phyloP scores from a whole-genome alignment of 495 filamentous ascomycete genomes.

The Xylaria palmicola region DNA sequence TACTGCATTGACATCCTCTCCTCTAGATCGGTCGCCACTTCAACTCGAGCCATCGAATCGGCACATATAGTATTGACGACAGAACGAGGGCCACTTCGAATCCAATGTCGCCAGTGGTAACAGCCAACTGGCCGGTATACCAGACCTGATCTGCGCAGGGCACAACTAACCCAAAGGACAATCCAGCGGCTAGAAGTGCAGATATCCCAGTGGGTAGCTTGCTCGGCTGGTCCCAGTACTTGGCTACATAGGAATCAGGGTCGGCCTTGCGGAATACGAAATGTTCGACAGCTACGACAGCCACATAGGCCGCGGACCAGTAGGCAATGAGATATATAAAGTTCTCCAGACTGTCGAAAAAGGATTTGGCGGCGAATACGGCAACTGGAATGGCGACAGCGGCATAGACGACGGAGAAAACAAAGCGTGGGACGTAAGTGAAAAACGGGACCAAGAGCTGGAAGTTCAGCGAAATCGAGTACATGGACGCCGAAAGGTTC shows the following conservation, averaged over 20 bases:
- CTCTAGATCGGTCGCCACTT: conserved; percentile 14
- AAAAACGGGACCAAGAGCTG: conserved; percentile 50
- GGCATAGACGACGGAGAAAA: conserved; percentile 48
- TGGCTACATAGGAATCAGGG: conserved; percentile 40
- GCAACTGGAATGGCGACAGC: conserved; percentile 49
- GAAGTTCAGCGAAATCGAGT: conserved; percentile 50
- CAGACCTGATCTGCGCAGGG: conserved; percentile 52
- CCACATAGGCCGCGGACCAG: conserved; percentile 53
- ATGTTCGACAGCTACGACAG: conserved; percentile 45
- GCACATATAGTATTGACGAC: conserved; percentile 43
- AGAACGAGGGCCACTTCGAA: conserved; percentile 53
- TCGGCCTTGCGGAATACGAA: conserved; percentile 44
- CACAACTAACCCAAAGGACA: conserved; percentile 42
- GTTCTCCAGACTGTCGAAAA: conserved; percentile 49
- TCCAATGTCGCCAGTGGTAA: conserved; percentile 52
- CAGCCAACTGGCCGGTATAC: conserved; percentile 52
- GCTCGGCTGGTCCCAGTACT: conserved; percentile 45
- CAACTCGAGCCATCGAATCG: conserved; percentile 42
- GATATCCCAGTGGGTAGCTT: conserved; percentile 48
- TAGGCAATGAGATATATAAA: conserved; percentile 56
- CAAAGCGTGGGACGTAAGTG: conserved; percentile 41
- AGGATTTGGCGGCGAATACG: conserved; percentile 46
- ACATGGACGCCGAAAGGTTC: conserved; percentile 47
- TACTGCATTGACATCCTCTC: not conserved
- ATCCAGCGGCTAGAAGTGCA: conserved; percentile 37